Percentiles rank a stretch among this genome's conserved stretches.
Conservation (phyloP, 106 monocot species). For the Chionographis japonica region DNA sequence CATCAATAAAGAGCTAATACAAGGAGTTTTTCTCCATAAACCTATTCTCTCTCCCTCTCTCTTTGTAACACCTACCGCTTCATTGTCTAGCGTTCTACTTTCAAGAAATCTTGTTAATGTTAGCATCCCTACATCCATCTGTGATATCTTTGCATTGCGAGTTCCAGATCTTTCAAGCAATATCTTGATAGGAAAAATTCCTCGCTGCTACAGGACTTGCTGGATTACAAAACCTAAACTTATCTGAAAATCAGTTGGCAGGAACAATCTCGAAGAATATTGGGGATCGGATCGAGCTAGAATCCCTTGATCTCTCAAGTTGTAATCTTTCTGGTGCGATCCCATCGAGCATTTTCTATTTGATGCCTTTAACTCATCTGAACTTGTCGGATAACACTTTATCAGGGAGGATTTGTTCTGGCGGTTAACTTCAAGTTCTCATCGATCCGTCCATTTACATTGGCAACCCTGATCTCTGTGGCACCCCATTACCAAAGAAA, state of each 20-base stretch:
- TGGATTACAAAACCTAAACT: background rate
- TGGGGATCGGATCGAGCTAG: background rate
- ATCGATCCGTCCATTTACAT: background rate
- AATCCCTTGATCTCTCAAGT: conserved; percentile 3
- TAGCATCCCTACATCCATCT: background rate
- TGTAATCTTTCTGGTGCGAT: conserved; percentile 8
- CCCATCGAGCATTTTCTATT: background rate
- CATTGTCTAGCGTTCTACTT: background rate
- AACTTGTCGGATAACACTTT: conserved; percentile 9
- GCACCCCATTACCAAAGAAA: background rate
- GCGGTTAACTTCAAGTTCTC: conserved; percentile 5
- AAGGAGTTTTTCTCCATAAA: no score
- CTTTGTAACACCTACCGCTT: no score
- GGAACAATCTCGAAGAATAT: conserved; percentile 6
- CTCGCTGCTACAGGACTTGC: background rate
- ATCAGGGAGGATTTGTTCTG: conserved; percentile 15
- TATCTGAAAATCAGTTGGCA: conserved; percentile 5
- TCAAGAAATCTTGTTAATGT: conserved; percentile 4
- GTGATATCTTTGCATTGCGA: conserved; percentile 1
- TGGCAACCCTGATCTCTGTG: conserved; percentile 10
- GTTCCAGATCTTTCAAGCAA: conserved; percentile 10
- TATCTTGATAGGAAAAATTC: background rate
- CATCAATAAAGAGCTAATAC: no score
- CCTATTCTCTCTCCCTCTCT: no score
- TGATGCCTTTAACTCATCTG: background rate